phyloP scores from a whole-genome alignment of 257 asterid genomes.

The Voacanga thouarsii region DNA sequence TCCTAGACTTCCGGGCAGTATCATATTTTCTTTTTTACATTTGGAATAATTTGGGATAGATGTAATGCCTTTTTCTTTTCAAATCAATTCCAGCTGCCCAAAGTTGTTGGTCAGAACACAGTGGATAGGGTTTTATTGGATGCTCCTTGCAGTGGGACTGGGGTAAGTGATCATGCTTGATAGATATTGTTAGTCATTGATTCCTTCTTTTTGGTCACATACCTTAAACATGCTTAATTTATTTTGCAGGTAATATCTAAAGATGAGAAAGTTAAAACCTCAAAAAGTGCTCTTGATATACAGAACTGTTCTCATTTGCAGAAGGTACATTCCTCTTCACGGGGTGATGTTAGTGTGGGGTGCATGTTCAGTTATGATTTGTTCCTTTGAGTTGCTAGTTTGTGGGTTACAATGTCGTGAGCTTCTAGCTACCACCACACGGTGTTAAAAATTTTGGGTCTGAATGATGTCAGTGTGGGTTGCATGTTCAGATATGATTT shows the following conservation, averaged over 20 bases:
- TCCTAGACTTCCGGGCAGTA: not conserved
- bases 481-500: not conserved
- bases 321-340: constrained; percentile 49
- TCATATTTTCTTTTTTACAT: not conserved
- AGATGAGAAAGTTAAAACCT: constrained; percentile 88
- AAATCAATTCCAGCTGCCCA: constrained; percentile 62
- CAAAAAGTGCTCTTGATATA: constrained; percentile 73
- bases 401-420: not conserved
- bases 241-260: constrained; percentile 80
- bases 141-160: constrained; percentile 99
- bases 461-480: not conserved
- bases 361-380: not conserved
- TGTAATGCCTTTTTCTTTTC: not conserved
- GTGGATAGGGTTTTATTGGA: constrained; percentile 88
- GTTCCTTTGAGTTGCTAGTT: not conserved
- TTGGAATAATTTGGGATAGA: not conserved
- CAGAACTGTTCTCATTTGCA: constrained; percentile 72
- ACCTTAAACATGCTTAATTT: constrained; percentile 15
- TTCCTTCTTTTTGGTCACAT: not conserved
- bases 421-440: not conserved
- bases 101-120: constrained; percentile 70
- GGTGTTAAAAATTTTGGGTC: not conserved
- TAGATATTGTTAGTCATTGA: constrained; percentile 13
- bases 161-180: constrained; percentile 49
- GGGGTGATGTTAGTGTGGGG: not conserved